phyloP scores from a whole-genome alignment of 2,329 filamentous ascomycete species.

The Apiospora pterosperma region DNA sequence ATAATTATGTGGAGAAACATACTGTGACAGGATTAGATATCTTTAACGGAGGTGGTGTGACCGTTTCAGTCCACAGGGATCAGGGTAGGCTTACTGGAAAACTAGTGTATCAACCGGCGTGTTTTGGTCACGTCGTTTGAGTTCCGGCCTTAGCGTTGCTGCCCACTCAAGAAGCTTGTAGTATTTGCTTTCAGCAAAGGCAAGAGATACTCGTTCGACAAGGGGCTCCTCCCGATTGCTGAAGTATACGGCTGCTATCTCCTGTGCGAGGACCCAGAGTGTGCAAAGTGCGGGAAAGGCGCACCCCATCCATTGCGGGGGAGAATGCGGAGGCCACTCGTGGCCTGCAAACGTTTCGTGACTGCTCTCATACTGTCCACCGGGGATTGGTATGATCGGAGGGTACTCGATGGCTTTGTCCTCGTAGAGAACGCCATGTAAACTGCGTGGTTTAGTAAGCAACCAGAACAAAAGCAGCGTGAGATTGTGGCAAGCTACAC shows the following conservation, averaged over 20 bases:
- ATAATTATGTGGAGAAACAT: background rate
- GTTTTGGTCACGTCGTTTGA: background rate
- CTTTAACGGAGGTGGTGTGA: background rate
- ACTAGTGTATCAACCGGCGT: background rate
- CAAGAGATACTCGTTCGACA: conserved; percentile 1
- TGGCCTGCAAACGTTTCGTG: background rate
- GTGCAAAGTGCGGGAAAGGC: conserved; percentile 14
- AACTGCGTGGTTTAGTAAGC: background rate
- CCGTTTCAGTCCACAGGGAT: background rate
- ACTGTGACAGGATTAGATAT: background rate
- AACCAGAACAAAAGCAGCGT: background rate
- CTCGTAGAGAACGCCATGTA: background rate
- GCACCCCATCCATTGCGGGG: conserved; percentile 14
- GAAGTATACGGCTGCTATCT: conserved; percentile 3
- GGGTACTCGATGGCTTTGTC: background rate
- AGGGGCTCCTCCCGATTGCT: background rate
- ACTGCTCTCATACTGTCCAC: background rate
- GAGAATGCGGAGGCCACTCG: background rate
- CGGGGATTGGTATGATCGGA: background rate
- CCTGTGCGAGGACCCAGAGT: conserved; percentile 12
- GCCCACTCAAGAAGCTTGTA: conserved; percentile 15
- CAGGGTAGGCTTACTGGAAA: background rate
- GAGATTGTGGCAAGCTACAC: background rate
- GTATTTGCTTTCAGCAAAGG: conserved; percentile 14
- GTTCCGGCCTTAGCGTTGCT: background rate